Evolutionary conservation across 2,329 filamentous ascomycete species (phyloP), one percentile per base, ranked within the genome.

Genomic region (Orbilia javanica): DNA sequence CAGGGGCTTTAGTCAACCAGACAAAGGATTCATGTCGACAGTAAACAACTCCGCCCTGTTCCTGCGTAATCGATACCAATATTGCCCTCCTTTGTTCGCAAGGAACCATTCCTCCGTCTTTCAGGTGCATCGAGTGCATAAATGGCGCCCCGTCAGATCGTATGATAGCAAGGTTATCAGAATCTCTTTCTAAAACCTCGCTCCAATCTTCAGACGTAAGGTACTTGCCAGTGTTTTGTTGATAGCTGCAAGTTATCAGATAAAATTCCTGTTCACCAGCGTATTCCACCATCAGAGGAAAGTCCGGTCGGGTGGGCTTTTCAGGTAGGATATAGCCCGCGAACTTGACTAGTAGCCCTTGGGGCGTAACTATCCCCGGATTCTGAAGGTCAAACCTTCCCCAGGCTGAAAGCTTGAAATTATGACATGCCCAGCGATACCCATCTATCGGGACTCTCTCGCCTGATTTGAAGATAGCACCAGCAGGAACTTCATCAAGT

Each of bases 361-460:
- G 18, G 0, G 63, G 69, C 3, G 69, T 74, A 22, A 79, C 75
- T 42, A 3, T 73, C 4, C 75, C 75, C 3, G 69, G 75, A 29
- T 79, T 70, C 10, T 57, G n/a, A 7, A 79, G 44, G 27, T 74
- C 69, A 29, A 70, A 65, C 10, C 36, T 65, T 25, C 69, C 75
- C 75, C 75, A 73, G 4, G 39, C 34, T 18, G 55, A 65, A 6
- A 22, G n/a, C 22, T 55, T 34, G 67, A 79, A 79, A 13, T 34
- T 36, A 18, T 73, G 70, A n/a, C 48, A 52, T 18, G 75, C 75
- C 75, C 75, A 79, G 22, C 75, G 75, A 42, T 67, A 79, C 36
- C 69, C 69, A 18, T 79, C 75, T 1, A 74, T 46, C 1, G 75
- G 75, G 13, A 74, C 63, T 20, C 64, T 57, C 34, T 73, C 69